Conservation (phyloP, 305 asterid species). For the Fraxinus ornus region DNA sequence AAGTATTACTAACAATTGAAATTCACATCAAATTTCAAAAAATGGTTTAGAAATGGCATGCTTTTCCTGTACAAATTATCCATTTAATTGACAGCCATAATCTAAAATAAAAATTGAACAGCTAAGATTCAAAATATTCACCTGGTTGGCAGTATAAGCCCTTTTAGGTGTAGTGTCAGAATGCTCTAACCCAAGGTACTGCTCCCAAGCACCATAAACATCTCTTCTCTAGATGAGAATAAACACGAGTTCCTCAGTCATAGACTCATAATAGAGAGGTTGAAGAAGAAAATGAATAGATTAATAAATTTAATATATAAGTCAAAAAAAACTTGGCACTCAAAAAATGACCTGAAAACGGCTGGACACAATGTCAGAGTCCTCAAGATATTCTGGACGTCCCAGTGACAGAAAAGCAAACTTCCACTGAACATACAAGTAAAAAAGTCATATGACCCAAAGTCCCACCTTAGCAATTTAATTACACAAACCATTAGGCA, state of each 20-base stretch:
- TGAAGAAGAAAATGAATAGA: background rate
- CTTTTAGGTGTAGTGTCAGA: conserved; percentile 75
- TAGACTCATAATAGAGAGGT: background rate
- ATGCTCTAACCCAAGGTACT: conserved; percentile 94
- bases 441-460: no score
- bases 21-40: background rate
- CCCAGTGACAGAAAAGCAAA: conserved; percentile 82
- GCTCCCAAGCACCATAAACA: conserved; percentile 95
- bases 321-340: background rate
- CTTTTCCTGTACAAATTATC: background rate
- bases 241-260: conserved; percentile 5
- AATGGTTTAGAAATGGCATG: background rate
- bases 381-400: conserved; percentile 86
- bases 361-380: conserved; percentile 64
- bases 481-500: background rate
- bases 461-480: no score
- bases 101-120: background rate
- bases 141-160: conserved; percentile 72
- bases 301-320: background rate
- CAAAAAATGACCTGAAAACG: conserved; percentile 65
- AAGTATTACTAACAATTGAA: background rate
- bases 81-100: background rate
- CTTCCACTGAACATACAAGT: conserved; percentile 57
- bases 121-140: conserved; percentile 14
- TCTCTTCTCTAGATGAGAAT: conserved; percentile 80